Conservation (phyloP, 352 stramenopile genomes). For the Pythium aphanidermatum region DNA sequence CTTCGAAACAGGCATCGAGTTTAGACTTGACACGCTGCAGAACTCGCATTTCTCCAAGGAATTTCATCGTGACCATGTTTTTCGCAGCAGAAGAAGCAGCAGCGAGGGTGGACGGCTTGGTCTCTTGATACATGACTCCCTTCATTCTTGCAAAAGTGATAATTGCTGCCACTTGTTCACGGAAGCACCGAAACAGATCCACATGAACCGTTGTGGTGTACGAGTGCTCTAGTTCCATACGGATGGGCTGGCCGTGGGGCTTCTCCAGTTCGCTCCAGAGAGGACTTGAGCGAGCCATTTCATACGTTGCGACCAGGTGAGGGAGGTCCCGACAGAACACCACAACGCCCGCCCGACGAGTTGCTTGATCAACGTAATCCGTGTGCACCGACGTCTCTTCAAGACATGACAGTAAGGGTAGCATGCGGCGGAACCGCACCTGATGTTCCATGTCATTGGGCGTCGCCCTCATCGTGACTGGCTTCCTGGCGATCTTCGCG, state of each 20-base stretch:
- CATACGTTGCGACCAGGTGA: slow-evolving; percentile 5
- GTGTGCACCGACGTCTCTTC: slow-evolving; percentile 17
- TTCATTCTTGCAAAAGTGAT: slow-evolving; percentile 4
- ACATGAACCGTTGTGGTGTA: slow-evolving; percentile 15
- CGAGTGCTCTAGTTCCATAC: slow-evolving; percentile 20
- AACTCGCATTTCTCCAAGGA: slow-evolving; percentile 3
- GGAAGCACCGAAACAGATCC: slow-evolving; percentile 12
- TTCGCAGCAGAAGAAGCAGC: slow-evolving; percentile 6
- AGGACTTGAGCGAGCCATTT: slow-evolving; percentile 2
- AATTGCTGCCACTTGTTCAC: slow-evolving; percentile 4
- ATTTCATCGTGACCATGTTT: slow-evolving; percentile 25
- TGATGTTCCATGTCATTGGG: slow-evolving; percentile 7
- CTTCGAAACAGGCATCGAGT: slow-evolving; percentile 6
- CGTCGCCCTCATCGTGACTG: neutral
- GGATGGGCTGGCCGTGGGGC: slow-evolving; percentile 20
- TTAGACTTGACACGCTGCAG: slow-evolving; percentile 13
- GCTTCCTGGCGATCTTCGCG: slow-evolving; percentile 12
- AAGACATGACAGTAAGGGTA: slow-evolving; percentile 16
- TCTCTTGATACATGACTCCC: slow-evolving; percentile 8
- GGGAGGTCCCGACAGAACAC: slow-evolving; percentile 15
- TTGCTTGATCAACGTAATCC: slow-evolving; percentile 16
- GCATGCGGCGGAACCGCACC: slow-evolving; percentile 12
- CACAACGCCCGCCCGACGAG: slow-evolving; percentile 15
- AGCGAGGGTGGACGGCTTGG: slow-evolving; percentile 1
- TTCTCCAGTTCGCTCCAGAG: slow-evolving; percentile 17